Base-by-base conservation (phyloP, 208 protist genomes). In the Angomonas ambiguus region DNA sequence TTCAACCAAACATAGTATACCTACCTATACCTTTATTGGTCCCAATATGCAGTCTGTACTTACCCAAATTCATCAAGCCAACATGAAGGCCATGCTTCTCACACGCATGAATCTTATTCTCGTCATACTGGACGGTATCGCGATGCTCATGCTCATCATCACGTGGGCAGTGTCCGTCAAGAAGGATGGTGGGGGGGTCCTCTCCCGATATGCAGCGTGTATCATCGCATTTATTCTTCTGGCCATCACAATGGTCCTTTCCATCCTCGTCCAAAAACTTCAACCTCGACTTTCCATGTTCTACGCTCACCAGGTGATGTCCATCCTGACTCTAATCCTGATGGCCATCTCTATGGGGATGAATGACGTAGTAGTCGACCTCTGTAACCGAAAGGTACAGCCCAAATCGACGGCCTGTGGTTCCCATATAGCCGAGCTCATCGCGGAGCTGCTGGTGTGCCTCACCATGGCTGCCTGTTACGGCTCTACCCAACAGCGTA, bases 401-500 rank as follows among this genome's bases (percentile, higher is more conserved):
- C 57, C 62, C 24, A 42, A 35, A 0, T 62, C 45, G 11, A 84
- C 69, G 24, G 62, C 66, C 65, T 94, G 88, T 62, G 79, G 65
- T 56, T 69, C 80, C 6, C 88, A 91, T 63, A 62, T 83, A 8
- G 78, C 67, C 20, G 84, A 94, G 64, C 71, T 84, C 24, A 56
- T 92, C 2, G 88, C 81, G 3, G 77, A 94, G 48, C 30, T 92
- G 2, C 53, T 92, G 4, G 74, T 92, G 11, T 78, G 65, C 33
- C 41, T 94, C n/a, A 85, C 77, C 6, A 89, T 92, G 85, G 80
- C 59, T 20, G 63, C 75, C 51, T 72, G 68, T 41, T 94, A 78
- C 71, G 75, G 58, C n/a, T 85, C 82, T 22, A 90, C 88, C 20
- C 88, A 94, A 65, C 85, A 94, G 73, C 85, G 88, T 16, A 86